Evolutionary conservation across 2,329 filamentous ascomycete genomes (phyloP), one percentile per base, ranked within the genome.

Genomic region (Colletotrichum siamense): DNA sequence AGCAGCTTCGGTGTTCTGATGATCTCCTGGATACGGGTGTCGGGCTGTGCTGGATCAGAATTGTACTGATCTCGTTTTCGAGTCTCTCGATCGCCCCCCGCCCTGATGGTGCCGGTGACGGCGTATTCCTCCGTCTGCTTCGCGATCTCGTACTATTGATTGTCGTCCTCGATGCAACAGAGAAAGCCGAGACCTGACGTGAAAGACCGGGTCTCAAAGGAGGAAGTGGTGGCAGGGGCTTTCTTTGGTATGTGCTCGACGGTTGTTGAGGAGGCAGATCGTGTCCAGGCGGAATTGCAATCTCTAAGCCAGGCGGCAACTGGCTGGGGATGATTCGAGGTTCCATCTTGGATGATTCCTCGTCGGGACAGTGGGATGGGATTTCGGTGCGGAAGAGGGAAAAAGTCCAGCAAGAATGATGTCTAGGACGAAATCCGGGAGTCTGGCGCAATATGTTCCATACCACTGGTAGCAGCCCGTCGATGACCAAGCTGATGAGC

Each of bases 181-280:
- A 73, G 57, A 39, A 59, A 13, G 59, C 63, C n/a, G 69, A 72
- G 13, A 77, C 44, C 34, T 77, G 67, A 22, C 66, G 75, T n/a
- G 44, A 69, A 32, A 69, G 28, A 4, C 62, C 65, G 16, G 74
- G 74, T 9, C 49, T 49, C 32, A 66, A 28, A 69, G 70, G 57
- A 15, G 81, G 81, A 10, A 81, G 65, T 7, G 80, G 79, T 18
- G 82, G 82, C 5, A 83, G 76, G 6, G 81, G 79, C 57, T 78
- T 82, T 52, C 63, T 79, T 49, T 78, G 73, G 70, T 83, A 82
- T n/a, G 61, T 70, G 28, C 59, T 55, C 18, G 75, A 44, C 10
- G 76, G 76, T 24, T 75, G 69, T 68, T 76, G 79, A 32, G 78
- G 77, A 34, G 77, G 79, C 16, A 79, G 71, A 71, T 77, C 66